Base-by-base conservation (phyloP, 164 flowering plant genomes). In the Stephania japonica region DNA sequence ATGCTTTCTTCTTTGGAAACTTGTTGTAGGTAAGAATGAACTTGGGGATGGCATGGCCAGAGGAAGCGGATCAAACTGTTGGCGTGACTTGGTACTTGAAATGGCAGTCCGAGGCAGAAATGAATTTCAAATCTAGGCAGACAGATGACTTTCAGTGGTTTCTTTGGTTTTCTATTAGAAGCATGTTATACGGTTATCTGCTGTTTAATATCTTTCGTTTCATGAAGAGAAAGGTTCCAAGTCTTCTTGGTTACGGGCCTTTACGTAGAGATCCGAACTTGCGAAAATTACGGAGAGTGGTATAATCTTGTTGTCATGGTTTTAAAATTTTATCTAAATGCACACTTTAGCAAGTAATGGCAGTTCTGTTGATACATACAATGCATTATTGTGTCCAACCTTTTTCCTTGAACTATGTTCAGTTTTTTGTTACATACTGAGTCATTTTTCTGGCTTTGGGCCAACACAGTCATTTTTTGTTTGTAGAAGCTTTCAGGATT, bases 21-120 rank as follows among this genome's bases (percentile, higher is more conserved):
- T 42, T 70, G 41, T 72, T 72, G 16, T 83, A 94, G 98, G 78
- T 89, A 72, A 86, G 91, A 80, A 79, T 89, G 67, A 81, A 53
- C 56, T 80, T 91, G 81, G 98, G 98, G 67, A 89, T 91, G 97
- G 96, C 93, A 43, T 90, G 92, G 94, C 97, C 97, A 32, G 94
- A 91, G 77, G 90, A 88, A 75, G 77, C 83, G 44, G 81, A 77
- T 83, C 87, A 86, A 81, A 72, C 80, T 73, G 90, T 85, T 80
- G 92, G 79, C 77, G 80, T 95, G 43, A 84, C 92, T 25, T 90
- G 94, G 97, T 94, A 94, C 82, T 80, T 94, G 84, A 78, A 84
- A 75, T 92, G 97, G 93, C 97, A 88, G 77, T 85, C 91, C 75
- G 91, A 88, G 75, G 87, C 91, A 74, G 97, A 94, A 80, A 73